These are phyloP conservation scores for Rubia tinctorum DNA, from an alignment of 305 asterid genomes.

Conservation along the genomic window DNA sequence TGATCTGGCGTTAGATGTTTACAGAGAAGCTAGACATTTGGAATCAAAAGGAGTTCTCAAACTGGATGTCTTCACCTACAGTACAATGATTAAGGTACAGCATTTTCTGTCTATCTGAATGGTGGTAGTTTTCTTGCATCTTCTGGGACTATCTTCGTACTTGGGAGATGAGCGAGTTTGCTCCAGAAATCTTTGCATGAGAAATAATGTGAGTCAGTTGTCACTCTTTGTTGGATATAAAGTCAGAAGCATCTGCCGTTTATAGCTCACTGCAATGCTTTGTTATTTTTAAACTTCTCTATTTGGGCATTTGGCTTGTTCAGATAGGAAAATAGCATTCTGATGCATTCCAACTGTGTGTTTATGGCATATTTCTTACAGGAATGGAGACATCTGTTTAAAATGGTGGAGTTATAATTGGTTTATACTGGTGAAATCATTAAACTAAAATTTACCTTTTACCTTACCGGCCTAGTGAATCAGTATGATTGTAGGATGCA, in stretches of 20 bases:
- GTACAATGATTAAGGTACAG: slow-evolving; percentile 86
- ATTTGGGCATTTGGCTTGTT: not conserved
- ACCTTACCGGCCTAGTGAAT: not conserved
- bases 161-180: not conserved
- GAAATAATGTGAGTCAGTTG: not conserved
- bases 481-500: not conserved
- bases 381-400: not conserved
- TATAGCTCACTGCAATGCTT: not conserved
- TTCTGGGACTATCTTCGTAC: not conserved
- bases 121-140: not conserved
- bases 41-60: slow-evolving; percentile 63
- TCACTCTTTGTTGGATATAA: not conserved
- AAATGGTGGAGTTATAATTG: not conserved
- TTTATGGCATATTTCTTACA: not conserved
- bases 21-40: slow-evolving; percentile 51
- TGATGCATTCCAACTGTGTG: not conserved
- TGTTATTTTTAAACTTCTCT: not conserved
- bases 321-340: slow-evolving; percentile 1
- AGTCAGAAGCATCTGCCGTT: not conserved
- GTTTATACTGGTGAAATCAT: not conserved
- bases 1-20: slow-evolving; percentile 76
- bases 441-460: not conserved
- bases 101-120: slow-evolving; percentile 14
- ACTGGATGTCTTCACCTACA: slow-evolving; percentile 90
- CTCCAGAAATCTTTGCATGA: not conserved